Evolutionary conservation across 495 filamentous ascomycete genomes (phyloP).

Genomic region (Cairneyella variabilis): DNA sequence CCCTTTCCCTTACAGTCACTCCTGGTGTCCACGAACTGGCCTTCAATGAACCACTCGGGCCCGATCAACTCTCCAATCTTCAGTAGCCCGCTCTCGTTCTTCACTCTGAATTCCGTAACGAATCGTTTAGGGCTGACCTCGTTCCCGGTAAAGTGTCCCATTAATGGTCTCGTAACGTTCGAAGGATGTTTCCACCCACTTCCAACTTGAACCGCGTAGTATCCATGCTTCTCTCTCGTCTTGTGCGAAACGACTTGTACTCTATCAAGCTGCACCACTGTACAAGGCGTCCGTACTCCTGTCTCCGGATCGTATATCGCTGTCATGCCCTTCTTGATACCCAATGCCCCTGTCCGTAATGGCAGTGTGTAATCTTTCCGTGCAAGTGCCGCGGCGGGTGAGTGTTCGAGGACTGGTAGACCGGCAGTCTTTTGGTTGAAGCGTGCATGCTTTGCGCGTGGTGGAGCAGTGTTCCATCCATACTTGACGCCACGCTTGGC

Average conservation of each 20-base stretch:
- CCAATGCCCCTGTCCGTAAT: constrained; percentile 74
- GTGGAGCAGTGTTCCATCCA: constrained; percentile 47
- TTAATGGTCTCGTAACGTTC: constrained; percentile 72
- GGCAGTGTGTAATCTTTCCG: constrained; percentile 76
- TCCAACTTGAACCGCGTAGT: constrained; percentile 89
- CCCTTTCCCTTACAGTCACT: constrained; percentile 79
- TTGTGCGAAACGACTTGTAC: constrained; percentile 85
- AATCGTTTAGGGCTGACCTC: constrained; percentile 76
- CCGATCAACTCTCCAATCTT: constrained; percentile 67
- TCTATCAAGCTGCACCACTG: constrained; percentile 89
- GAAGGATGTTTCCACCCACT: constrained; percentile 68
- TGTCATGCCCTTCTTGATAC: constrained; percentile 92
- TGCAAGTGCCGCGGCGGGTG: constrained; percentile 72
- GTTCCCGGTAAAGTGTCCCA: constrained; percentile 79
- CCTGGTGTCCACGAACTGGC: constrained; percentile 84
- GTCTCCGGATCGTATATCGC: constrained; percentile 74
- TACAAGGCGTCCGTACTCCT: constrained; percentile 78
- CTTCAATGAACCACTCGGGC: constrained; percentile 84
- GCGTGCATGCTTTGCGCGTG: constrained; percentile 29
- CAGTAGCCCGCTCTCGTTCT: constrained; percentile 64
- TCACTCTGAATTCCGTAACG: constrained; percentile 82
- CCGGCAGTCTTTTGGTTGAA: constrained; percentile 49
- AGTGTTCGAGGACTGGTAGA: constrained; percentile 59
- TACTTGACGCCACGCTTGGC: constrained; percentile 46
- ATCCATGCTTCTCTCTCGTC: constrained; percentile 75